Percentiles rank a stretch among this genome's conserved stretches.
phyloP scores from a whole-genome alignment of 169 alveolate genomes.

The Cryptosporidium canis region DNA sequence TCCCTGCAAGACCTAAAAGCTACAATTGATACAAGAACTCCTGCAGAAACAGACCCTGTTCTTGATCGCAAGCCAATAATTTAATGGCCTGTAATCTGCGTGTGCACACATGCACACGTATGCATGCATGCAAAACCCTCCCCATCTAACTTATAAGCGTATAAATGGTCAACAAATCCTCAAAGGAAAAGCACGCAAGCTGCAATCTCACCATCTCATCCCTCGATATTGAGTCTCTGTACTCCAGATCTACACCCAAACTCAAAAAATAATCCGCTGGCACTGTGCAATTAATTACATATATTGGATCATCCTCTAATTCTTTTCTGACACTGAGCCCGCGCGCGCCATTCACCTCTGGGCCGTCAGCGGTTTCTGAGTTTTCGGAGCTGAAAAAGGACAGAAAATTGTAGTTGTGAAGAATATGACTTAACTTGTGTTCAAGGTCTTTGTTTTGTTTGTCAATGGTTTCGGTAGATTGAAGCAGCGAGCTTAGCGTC shows the following conservation, averaged over 20 bases:
- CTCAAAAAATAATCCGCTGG: conserved; percentile 2
- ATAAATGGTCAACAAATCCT: conserved; percentile 27
- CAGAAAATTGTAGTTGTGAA: conserved; percentile 2
- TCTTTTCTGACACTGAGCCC: background rate
- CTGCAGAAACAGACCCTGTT: background rate
- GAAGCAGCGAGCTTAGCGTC: background rate
- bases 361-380: background rate
- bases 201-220: conserved; percentile 9
- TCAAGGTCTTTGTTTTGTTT: background rate
- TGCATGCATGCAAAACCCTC: background rate
- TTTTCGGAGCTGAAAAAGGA: background rate
- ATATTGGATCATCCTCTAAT: background rate
- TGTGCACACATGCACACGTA: background rate
- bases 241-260: background rate
- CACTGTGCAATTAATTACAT: conserved; percentile 19
- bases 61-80: background rate
- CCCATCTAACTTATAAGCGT: conserved; percentile 3
- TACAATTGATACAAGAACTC: background rate
- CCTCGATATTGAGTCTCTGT: background rate
- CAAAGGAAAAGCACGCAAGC: conserved; percentile 32
- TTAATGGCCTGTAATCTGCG: background rate
- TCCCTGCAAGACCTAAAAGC: no score
- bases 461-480: background rate
- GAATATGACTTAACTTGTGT: background rate
- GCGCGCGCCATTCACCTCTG: background rate